Evolutionary conservation across 208 protist genomes (phyloP), one percentile per base, ranked within the genome.

Genomic region (Leishmania aethiopica): DNA sequence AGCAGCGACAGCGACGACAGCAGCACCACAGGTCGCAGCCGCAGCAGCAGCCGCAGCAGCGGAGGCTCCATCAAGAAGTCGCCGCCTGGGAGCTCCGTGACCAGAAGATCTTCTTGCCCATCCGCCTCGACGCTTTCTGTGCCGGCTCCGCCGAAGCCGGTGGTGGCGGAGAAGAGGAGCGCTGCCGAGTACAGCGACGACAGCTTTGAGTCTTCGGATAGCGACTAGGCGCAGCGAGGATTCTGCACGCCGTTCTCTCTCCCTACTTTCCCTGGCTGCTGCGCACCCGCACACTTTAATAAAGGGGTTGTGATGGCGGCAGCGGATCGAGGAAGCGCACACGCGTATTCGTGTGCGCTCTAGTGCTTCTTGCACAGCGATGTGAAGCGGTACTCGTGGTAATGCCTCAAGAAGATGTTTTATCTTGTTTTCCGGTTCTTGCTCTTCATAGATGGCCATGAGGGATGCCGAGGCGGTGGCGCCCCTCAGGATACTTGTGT

Each of bases 161-260:
- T 67, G 37, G n/a, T 55, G 3, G 28, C 15, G 19, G 15, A 2
- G 25, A 37, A 35, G 60, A 79, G 71, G 59, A 69, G 57, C 57
- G 45, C 51, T 13, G 40, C 71, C 10, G 84, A 82, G 51, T 86
- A 85, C 82, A 83, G 75, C 62, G 85, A 89, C 51, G 84, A 87
- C 64, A 89, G 85, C 79, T 91, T 87, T 40, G 86, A 90, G 37
- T 86, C 75, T 6, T 87, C 86, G 11, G 80, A 86, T 75, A 83
- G 64, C 57, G 79, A 83, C 28, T 82, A 66, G 47, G 19, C 57
- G 51, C 51, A 78, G 35, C 37, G 53, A 40, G n/a, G 13, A 53
- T 42, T 13, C 11, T 1, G 32, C 35, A 13, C n/a, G 8, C 35
- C 73, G n/a, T 11, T 15, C 45, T 10, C 72, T 59, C 45, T 59